A percentile compares a stretch with the other conserved stretches of the same genome.
Evolutionary conservation across 257 asterid species (phyloP).

Genomic region (Asclepias syriaca): DNA sequence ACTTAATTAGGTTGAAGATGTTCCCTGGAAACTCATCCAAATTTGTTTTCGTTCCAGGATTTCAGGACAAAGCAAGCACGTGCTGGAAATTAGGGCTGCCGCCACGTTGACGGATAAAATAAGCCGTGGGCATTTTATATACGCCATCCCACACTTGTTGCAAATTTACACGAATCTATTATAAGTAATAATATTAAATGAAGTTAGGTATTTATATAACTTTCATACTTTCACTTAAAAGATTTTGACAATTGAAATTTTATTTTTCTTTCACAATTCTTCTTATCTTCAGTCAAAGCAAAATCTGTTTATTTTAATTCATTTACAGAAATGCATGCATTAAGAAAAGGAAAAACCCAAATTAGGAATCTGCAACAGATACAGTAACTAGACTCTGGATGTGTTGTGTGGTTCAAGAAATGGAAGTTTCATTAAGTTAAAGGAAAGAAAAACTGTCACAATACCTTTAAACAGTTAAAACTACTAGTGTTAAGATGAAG

Average conservation of each 20-base stretch:
- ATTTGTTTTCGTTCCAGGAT: not conserved
- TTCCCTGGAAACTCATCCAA: not conserved
- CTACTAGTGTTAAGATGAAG: slow-evolving; percentile 18
- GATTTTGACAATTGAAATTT: too few relatives aligned
- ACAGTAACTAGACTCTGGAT: not conserved
- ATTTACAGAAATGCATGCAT: too few relatives aligned
- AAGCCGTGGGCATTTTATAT: not conserved
- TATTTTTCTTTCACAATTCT: too few relatives aligned
- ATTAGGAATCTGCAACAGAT: too few relatives aligned
- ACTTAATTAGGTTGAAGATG: not conserved
- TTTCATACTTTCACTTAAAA: too few relatives aligned
- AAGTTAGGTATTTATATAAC: too few relatives aligned
- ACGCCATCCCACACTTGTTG: not conserved
- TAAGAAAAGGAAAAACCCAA: too few relatives aligned
- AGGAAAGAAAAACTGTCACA: slow-evolving; percentile 16
- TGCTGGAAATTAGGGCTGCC: not conserved
- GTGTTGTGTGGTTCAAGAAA: slow-evolving; percentile 5
- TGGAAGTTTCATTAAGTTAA: slow-evolving; percentile 4
- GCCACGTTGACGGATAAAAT: not conserved
- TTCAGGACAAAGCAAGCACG: not conserved
- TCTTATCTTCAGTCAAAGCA: too few relatives aligned
- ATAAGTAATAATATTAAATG: too few relatives aligned
- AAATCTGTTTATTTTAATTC: too few relatives aligned
- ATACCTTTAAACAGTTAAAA: slow-evolving; percentile 11
- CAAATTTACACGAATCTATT: too few relatives aligned